Evolutionary conservation across 345 rosid genomes (phyloP).

Genomic region (Acer campestre): DNA sequence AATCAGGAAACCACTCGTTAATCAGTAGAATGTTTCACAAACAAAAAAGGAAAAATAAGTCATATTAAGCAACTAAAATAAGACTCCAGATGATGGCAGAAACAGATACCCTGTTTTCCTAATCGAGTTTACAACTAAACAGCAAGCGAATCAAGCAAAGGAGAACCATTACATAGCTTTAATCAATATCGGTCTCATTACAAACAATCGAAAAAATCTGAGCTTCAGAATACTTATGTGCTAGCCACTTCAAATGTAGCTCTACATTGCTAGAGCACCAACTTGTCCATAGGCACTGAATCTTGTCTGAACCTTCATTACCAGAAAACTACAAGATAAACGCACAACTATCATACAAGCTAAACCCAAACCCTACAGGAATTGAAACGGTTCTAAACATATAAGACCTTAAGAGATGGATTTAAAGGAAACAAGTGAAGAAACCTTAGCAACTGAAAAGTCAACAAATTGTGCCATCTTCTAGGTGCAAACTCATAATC

Average conservation of each 20-base stretch:
- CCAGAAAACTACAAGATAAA: conserved; percentile 1
- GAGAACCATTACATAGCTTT: conserved; percentile 6
- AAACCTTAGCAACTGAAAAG: conserved; percentile 18
- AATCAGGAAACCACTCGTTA: neutral
- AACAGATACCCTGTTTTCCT: neutral
- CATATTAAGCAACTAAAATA: neutral
- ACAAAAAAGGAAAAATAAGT: too few species aligned
- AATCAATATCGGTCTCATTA: conserved; percentile 16
- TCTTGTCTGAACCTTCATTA: conserved; percentile 1
- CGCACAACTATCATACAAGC: conserved; percentile 5
- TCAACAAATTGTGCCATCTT: conserved; percentile 24
- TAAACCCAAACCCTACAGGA: neutral
- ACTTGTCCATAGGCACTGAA: neutral
- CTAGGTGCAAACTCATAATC: conserved; percentile 24
- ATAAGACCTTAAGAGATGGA: neutral
- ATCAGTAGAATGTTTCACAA: too few species aligned
- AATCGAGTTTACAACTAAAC: neutral
- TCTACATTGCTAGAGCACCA: conserved; percentile 1
- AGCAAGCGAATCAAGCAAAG: neutral
- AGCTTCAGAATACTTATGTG: conserved; percentile 19
- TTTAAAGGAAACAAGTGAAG: conserved; percentile 4
- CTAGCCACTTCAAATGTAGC: conserved; percentile 20
- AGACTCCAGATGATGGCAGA: neutral
- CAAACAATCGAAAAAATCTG: conserved; percentile 3
- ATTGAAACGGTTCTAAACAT: neutral